phyloP scores from a whole-genome alignment of 805 yeast species.

The Hanseniaspora osmophila region DNA sequence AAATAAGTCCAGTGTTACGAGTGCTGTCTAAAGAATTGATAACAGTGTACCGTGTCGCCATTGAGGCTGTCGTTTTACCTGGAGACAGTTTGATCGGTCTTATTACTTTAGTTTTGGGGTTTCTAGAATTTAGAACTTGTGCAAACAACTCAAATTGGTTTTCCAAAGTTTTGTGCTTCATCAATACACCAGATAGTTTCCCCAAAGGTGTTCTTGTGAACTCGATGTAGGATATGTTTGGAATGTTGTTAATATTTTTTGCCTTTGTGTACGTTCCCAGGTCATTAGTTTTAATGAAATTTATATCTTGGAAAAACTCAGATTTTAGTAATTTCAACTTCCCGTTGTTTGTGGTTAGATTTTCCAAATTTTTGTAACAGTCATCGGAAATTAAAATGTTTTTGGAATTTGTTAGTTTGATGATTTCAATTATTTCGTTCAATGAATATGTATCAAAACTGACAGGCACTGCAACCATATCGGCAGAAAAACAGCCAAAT shows the following conservation, averaged over 20 bases:
- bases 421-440: constrained; percentile 55
- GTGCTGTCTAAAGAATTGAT: constrained; percentile 54
- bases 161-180: constrained; percentile 75
- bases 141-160: constrained; percentile 76
- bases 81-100: constrained; percentile 22
- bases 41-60: constrained; percentile 38
- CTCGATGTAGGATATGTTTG: constrained; percentile 87
- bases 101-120: constrained; percentile 30
- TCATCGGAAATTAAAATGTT: constrained; percentile 70
- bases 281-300: constrained; percentile 58
- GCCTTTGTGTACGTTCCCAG: constrained; percentile 59
- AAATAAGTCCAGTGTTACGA: constrained; percentile 72
- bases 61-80: constrained; percentile 14
- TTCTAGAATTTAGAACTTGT: constrained; percentile 51
- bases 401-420: constrained; percentile 62
- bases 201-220: constrained; percentile 84
- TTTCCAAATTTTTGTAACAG: constrained; percentile 62
- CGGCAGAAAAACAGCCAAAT: constrained; percentile 85
- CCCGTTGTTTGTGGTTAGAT: constrained; percentile 30
- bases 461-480: constrained; percentile 88
- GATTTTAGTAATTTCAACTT: constrained; percentile 20
- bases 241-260: constrained; percentile 45
- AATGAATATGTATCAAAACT: constrained; percentile 52
- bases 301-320: constrained; percentile 18
- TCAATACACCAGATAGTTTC: constrained; percentile 81